phyloP scores from a whole-genome alignment of 345 rosid genomes.

The Eucalyptus erythrocorys region DNA sequence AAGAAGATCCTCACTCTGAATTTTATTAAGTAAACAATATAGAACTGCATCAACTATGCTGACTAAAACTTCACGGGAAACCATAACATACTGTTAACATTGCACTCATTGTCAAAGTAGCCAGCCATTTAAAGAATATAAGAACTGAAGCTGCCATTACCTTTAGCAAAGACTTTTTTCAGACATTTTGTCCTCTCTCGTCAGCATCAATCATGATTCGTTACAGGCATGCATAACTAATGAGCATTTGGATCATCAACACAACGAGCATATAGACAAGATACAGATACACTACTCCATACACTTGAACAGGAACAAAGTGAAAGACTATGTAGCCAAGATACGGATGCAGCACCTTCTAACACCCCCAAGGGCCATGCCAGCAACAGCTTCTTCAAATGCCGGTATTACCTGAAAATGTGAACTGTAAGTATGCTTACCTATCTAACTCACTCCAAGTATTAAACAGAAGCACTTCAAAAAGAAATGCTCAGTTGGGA shows the following conservation, averaged over 20 bases:
- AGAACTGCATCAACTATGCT: neutral
- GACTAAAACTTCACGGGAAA: neutral
- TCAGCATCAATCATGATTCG: neutral
- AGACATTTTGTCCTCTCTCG: neutral
- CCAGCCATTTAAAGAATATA: neutral
- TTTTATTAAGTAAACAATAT: neutral
- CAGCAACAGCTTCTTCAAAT: slow-evolving; percentile 84
- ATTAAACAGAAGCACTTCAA: neutral
- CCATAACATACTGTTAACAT: neutral
- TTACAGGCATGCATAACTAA: neutral
- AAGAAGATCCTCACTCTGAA: neutral
- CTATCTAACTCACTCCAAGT: neutral
- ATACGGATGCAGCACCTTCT: slow-evolving; percentile 54
- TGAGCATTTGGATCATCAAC: neutral
- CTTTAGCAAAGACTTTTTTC: neutral
- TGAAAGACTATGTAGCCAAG: neutral
- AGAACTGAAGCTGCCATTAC: neutral
- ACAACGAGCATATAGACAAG: neutral
- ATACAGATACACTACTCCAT: neutral
- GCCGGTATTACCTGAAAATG: slow-evolving; percentile 82
- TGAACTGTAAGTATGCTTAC: neutral
- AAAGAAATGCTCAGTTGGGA: neutral
- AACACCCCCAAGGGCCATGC: slow-evolving; percentile 84
- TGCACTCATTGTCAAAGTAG: neutral
- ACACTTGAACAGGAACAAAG: neutral